Percentiles rank a stretch among this genome's conserved stretches.
These are phyloP conservation scores for Rhodotorula sp. DNA, from an alignment of 1,284 basidiomycete species.

Conservation along the genomic window DNA sequence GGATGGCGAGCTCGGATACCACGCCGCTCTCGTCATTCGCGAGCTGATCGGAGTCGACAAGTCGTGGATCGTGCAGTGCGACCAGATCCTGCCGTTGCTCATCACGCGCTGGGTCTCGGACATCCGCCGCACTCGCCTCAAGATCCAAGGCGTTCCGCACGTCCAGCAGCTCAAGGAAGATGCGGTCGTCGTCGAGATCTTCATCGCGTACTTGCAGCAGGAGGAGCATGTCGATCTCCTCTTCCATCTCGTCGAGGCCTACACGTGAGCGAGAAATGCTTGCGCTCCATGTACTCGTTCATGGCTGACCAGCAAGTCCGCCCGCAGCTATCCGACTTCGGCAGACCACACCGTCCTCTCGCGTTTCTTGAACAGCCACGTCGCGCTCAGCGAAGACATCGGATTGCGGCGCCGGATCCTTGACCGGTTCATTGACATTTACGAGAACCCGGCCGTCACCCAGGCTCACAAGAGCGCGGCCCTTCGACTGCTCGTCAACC, in stretches of 20 bases:
- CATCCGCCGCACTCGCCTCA: constrained; percentile 39
- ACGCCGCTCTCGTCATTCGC: constrained; percentile 57
- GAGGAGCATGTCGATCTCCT: constrained; percentile 76
- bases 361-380: constrained; percentile 83
- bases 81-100: constrained; percentile 47
- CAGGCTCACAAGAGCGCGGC: constrained; percentile 82
- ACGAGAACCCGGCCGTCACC: constrained; percentile 47
- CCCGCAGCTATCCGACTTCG: constrained; percentile 61
- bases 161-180: constrained; percentile 59
- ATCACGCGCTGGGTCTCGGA: constrained; percentile 49
- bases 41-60: constrained; percentile 70
- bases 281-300: not conserved
- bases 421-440: constrained; percentile 71
- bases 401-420: constrained; percentile 79
- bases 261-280: constrained; percentile 53
- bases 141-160: constrained; percentile 54
- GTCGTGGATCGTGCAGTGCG: constrained; percentile 62
- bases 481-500: constrained; percentile 84
- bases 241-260: constrained; percentile 82
- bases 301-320: not conserved
- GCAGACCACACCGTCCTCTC: constrained; percentile 80
- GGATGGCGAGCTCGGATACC: constrained; percentile 34
- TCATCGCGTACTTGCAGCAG: constrained; percentile 60
- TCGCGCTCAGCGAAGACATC: constrained; percentile 59
- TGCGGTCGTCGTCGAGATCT: constrained; percentile 68